phyloP scores from a whole-genome alignment of 164 flowering plant species.

The Buxus sempervirens region DNA sequence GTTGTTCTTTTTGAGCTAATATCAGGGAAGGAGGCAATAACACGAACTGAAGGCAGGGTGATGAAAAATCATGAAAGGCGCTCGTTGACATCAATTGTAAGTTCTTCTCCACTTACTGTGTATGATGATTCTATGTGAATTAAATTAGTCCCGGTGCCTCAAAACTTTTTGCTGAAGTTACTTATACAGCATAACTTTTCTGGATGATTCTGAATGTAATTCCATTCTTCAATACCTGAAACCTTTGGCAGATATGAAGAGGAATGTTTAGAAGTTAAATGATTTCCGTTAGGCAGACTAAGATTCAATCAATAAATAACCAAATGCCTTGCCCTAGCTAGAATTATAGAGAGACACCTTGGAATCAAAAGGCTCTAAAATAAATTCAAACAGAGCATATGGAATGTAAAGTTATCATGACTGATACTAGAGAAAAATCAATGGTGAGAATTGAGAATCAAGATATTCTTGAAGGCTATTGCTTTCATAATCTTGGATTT shows the following conservation, averaged over 20 bases:
- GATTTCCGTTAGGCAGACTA: not conserved
- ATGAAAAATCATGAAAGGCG: constrained; percentile 70
- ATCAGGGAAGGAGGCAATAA: constrained; percentile 84
- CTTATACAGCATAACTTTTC: not conserved
- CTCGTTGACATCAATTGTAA: constrained; percentile 87
- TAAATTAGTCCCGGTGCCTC: constrained; percentile 1
- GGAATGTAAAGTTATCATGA: no score
- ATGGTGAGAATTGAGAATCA: no score
- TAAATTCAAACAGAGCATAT: no score
- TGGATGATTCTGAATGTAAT: not conserved
- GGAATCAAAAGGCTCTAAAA: no score
- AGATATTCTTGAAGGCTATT: no score
- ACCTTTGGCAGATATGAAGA: not conserved
- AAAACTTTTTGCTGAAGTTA: not conserved
- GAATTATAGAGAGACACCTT: no score
- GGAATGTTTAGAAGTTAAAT: not conserved
- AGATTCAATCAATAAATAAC: no score
- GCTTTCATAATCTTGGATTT: no score
- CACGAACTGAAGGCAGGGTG: constrained; percentile 51
- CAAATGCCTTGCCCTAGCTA: not conserved
- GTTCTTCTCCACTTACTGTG: constrained; percentile 21
- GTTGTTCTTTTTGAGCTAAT: constrained; percentile 86
- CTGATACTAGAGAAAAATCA: no score
- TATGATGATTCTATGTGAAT: not conserved
- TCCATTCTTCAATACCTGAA: not conserved